Percentiles rank a stretch among this genome's conserved stretches.
phyloP scores from a whole-genome alignment of 148 eudicot species.

The Chenopodium berlandieri region DNA sequence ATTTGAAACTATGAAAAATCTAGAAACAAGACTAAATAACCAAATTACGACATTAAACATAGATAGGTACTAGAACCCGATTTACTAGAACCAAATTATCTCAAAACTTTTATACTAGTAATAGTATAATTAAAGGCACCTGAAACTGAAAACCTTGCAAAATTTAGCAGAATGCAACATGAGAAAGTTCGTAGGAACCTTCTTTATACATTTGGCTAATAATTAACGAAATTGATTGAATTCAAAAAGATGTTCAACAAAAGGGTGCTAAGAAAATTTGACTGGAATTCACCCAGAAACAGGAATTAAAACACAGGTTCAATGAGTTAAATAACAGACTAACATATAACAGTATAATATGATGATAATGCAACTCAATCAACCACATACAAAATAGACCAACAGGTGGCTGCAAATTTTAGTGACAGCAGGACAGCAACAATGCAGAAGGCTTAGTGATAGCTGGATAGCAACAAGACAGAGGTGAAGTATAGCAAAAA shows the following conservation, averaged over 20 bases:
- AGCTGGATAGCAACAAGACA: too few relatives aligned
- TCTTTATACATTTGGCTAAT: slow-evolving; percentile 4
- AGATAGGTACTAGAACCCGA: too few relatives aligned
- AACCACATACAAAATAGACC: too few relatives aligned
- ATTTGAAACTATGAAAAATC: too few relatives aligned
- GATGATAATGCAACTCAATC: neutral
- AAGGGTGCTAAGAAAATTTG: slow-evolving; percentile 6
- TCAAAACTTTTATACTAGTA: too few relatives aligned
- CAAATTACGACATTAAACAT: too few relatives aligned
- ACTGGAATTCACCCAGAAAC: neutral
- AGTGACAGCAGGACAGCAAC: too few relatives aligned
- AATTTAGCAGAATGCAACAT: neutral
- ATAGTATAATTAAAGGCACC: slow-evolving; percentile 6
- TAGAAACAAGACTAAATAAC: too few relatives aligned
- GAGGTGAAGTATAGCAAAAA: too few relatives aligned
- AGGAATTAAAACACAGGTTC: neutral
- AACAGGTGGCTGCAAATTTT: too few relatives aligned
- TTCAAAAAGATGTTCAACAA: slow-evolving; percentile 7
- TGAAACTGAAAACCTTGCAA: slow-evolving; percentile 24
- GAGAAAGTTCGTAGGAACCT: slow-evolving; percentile 10
- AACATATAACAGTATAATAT: neutral
- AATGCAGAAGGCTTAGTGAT: too few relatives aligned
- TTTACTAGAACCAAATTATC: too few relatives aligned
- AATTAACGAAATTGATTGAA: neutral
- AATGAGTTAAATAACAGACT: neutral